phyloP scores from a whole-genome alignment of 108 stramenopile species.

The Epithemia pelagica region DNA sequence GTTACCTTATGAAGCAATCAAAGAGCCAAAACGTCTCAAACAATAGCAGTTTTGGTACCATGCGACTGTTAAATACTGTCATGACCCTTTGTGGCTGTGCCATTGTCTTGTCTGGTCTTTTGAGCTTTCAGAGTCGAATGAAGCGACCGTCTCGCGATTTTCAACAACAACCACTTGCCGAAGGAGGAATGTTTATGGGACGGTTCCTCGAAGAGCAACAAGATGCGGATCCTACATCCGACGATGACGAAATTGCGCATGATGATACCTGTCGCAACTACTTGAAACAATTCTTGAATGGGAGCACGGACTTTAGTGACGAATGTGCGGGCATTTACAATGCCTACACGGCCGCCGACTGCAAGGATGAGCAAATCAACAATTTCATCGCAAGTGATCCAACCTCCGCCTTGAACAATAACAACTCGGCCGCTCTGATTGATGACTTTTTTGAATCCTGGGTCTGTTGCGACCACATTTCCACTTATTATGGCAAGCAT shows the following conservation, averaged over 20 bases:
- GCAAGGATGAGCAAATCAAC: constrained; percentile 22
- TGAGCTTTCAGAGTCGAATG: too few species aligned
- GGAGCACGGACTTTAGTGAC: constrained; percentile 78
- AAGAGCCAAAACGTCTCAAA: too few species aligned
- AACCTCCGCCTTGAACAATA: neutral
- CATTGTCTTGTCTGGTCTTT: too few species aligned
- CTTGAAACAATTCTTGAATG: constrained; percentile 66
- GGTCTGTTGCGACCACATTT: constrained; percentile 54
- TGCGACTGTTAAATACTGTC: too few species aligned
- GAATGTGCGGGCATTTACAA: constrained; percentile 73
- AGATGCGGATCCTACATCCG: too few species aligned
- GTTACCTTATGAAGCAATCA: too few species aligned
- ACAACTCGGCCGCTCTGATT: constrained; percentile 35
- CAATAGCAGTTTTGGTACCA: too few species aligned
- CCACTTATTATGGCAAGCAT: constrained; percentile 42
- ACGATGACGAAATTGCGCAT: constrained; percentile 29
- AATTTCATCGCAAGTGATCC: neutral
- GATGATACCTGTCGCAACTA: constrained; percentile 59
- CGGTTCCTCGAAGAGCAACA: too few species aligned
- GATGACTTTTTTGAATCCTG: constrained; percentile 70
- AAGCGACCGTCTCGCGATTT: too few species aligned
- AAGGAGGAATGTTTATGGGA: too few species aligned
- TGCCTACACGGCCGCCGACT: constrained; percentile 66
- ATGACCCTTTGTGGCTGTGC: too few species aligned
- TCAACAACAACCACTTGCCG: too few species aligned